These are phyloP conservation scores for Trypanosoma conorhini DNA, from an alignment of 208 protist genomes.

Conservation along the genomic window DNA sequence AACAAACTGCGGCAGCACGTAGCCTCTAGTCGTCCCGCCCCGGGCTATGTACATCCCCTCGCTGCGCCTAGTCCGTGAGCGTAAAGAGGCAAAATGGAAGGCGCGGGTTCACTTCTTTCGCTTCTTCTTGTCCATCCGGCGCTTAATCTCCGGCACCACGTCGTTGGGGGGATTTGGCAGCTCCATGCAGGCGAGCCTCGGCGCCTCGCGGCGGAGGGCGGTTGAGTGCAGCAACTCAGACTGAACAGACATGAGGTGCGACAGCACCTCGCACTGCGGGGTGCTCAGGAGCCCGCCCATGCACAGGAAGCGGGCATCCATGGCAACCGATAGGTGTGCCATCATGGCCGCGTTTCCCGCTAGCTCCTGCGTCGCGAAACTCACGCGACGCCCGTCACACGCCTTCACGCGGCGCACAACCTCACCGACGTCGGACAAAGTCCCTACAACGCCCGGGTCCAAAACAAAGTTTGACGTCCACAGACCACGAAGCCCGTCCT, in stretches of 20 bases:
- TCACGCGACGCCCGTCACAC: slow-evolving; percentile 23
- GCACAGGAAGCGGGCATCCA: slow-evolving; percentile 33
- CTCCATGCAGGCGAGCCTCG: slow-evolving; percentile 17
- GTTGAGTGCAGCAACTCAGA: slow-evolving; percentile 15
- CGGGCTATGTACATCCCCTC: slow-evolving; percentile 4
- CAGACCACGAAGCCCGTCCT: slow-evolving; percentile 17
- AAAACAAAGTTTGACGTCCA: slow-evolving; percentile 36
- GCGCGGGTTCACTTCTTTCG: slow-evolving; percentile 30
- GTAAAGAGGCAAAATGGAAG: neutral
- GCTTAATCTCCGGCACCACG: slow-evolving; percentile 67
- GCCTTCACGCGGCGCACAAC: slow-evolving; percentile 16
- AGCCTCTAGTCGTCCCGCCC: neutral
- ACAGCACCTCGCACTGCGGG: slow-evolving; percentile 32
- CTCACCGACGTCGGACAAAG: slow-evolving; percentile 17
- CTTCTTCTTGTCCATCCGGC: slow-evolving; percentile 75
- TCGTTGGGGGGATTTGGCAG: slow-evolving; percentile 29
- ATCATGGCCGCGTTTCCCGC: slow-evolving; percentile 16
- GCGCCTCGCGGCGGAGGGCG: slow-evolving; percentile 17
- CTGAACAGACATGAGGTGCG: slow-evolving; percentile 31
- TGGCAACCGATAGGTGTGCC: slow-evolving; percentile 32
- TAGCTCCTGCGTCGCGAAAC: slow-evolving; percentile 16
- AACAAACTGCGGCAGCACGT: neutral
- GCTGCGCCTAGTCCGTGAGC: neutral
- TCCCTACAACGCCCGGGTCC: slow-evolving; percentile 16
- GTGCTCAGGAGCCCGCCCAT: slow-evolving; percentile 26